These are phyloP conservation scores for Narthecium ossifragum DNA, from an alignment of 106 monocot species.

Conservation along the genomic window DNA sequence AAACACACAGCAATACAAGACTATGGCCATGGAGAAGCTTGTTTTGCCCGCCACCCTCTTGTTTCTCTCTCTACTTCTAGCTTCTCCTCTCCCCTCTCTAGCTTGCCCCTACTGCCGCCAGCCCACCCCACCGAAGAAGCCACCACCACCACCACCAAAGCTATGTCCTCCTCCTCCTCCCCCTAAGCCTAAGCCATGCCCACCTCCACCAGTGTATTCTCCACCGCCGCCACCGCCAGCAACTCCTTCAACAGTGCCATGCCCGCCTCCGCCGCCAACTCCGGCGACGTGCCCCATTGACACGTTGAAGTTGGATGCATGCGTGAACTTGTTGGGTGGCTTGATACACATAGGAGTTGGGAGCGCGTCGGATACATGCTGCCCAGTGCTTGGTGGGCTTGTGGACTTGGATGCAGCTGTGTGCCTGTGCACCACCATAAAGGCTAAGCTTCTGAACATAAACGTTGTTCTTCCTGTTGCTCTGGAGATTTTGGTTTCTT, in stretches of 20 bases:
- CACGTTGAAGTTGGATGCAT: constrained; percentile 22
- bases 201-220: too few species aligned
- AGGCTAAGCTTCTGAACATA: constrained; percentile 13
- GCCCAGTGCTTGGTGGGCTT: constrained; percentile 24
- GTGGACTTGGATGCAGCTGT: constrained; percentile 24
- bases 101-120: constrained; percentile 14
- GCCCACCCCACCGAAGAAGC: not conserved
- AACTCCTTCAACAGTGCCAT: constrained; percentile 2
- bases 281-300: constrained; percentile 18
- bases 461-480: constrained; percentile 20
- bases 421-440: constrained; percentile 32
- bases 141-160: constrained; percentile 6
- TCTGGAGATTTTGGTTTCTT: constrained; percentile 18
- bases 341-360: constrained; percentile 15
- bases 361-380: not conserved
- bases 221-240: constrained; percentile 5
- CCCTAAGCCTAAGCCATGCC: constrained; percentile 2
- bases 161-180: constrained; percentile 6
- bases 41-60: too few species aligned
- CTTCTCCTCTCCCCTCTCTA: constrained; percentile 5
- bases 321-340: constrained; percentile 24
- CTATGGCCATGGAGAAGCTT: too few species aligned
- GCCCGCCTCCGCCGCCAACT: constrained; percentile 6
- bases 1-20: too few species aligned
- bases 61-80: not conserved